Conservation (phyloP, 306 rosid genomes). For the Cucurbita ficifolia region DNA sequence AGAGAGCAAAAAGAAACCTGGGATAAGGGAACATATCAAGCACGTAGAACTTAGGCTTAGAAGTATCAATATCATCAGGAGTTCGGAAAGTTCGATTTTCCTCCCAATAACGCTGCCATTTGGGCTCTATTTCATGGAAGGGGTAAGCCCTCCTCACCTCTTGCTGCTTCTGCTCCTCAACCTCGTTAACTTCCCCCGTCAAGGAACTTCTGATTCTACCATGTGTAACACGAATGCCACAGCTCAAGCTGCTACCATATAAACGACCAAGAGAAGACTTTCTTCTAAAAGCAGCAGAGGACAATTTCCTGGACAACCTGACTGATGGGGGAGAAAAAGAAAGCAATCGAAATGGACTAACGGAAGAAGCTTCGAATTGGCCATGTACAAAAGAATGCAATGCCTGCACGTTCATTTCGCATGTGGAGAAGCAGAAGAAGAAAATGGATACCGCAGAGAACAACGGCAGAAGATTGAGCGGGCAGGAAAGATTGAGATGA, state of each 20-base stretch:
- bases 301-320: constrained; percentile 16
- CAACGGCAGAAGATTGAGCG: constrained; percentile 3
- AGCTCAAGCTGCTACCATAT: constrained; percentile 9
- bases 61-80: constrained; percentile 62
- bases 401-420: constrained; percentile 30
- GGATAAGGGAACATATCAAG: constrained; percentile 99
- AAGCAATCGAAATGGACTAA: constrained; percentile 7
- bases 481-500: not conserved
- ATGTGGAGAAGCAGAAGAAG: constrained; percentile 8
- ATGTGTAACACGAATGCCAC: not conserved
- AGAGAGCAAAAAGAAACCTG: constrained; percentile 29
- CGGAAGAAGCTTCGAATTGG: constrained; percentile 13
- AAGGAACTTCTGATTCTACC: constrained; percentile 15
- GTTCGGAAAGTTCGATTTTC: constrained; percentile 57
- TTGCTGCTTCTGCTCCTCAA: constrained; percentile 22
- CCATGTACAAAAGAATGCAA: constrained; percentile 10
- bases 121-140: constrained; percentile 60
- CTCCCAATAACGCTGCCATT: constrained; percentile 89
- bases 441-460: not conserved
- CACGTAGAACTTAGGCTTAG: constrained; percentile 83
- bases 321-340: constrained; percentile 13
- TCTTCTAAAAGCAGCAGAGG: constrained; percentile 4
- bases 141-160: constrained; percentile 48
- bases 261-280: constrained; percentile 12
- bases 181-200: constrained; percentile 12